phyloP scores from a whole-genome alignment of 176 grass and related monocot genomes.

The Hsuehochloa calcarea region DNA sequence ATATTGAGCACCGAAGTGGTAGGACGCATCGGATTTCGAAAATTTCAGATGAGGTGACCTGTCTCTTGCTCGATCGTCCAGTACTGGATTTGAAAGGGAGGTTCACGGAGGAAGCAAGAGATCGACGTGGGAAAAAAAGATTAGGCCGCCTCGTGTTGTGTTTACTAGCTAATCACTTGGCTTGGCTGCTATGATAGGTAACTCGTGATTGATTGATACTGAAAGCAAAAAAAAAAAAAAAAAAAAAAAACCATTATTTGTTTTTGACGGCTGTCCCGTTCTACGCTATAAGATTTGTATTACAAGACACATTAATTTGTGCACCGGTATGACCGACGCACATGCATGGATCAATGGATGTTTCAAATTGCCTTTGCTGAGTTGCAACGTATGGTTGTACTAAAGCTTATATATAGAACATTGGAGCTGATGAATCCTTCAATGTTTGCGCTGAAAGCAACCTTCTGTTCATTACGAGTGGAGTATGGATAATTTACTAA shows the following conservation, averaged over 20 bases:
- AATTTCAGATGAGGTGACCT: too few relatives aligned
- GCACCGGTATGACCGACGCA: neutral
- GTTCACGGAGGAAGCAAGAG: neutral
- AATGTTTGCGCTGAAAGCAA: too few relatives aligned
- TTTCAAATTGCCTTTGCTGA: neutral
- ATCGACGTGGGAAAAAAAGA: neutral
- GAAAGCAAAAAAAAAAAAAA: too few relatives aligned
- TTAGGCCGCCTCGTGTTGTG: neutral
- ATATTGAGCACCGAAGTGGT: too few relatives aligned
- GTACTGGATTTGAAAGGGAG: neutral
- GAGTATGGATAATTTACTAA: too few relatives aligned
- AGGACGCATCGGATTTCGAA: too few relatives aligned
- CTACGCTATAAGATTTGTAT: neutral
- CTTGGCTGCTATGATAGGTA: conserved; percentile 8
- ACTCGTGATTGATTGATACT: neutral
- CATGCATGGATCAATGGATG: neutral
- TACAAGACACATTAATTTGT: too few relatives aligned
- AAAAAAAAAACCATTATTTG: neutral
- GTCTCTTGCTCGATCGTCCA: too few relatives aligned
- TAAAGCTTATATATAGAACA: neutral
- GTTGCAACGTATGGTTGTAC: neutral
- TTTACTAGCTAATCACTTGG: neutral
- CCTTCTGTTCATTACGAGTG: too few relatives aligned
- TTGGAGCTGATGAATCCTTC: neutral
- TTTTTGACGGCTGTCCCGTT: neutral